A percentile compares a stretch with the other conserved stretches of the same genome.
Conservation (phyloP, 1,139 yeast genomes). For the Debaryomycetaceae sp. region DNA sequence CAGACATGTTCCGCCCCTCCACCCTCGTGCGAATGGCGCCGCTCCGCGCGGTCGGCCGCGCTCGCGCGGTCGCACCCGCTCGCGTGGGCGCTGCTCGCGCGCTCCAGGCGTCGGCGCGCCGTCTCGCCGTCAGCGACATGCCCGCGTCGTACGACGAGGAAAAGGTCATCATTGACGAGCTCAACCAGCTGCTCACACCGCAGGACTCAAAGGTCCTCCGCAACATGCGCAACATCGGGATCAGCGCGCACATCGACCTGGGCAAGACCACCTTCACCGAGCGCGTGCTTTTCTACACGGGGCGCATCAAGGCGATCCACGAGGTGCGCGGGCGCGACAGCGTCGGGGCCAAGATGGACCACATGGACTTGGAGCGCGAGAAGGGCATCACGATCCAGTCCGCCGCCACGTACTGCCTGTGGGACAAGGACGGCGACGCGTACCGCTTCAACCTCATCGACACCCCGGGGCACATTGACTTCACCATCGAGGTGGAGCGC, state of each 20-base stretch:
- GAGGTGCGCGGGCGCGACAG: conserved; percentile 97
- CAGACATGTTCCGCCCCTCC: too few relatives aligned
- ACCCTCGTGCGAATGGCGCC: too few relatives aligned
- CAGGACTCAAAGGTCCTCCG: conserved; percentile 52
- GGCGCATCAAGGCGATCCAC: conserved; percentile 95
- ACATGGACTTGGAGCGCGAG: conserved; percentile 90
- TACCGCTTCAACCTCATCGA: conserved; percentile 93
- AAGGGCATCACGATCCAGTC: conserved; percentile 97
- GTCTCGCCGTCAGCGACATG: too few relatives aligned
- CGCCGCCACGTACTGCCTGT: conserved; percentile 96
- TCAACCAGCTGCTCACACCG: conserved; percentile 48
- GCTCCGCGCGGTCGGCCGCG: too few relatives aligned
- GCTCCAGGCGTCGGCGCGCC: too few relatives aligned
- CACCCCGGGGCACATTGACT: conserved; percentile 98
- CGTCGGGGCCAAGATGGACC: conserved; percentile 97
- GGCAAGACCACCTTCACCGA: conserved; percentile 91
- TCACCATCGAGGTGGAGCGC: conserved; percentile 97
- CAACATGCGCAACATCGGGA: conserved; percentile 88
- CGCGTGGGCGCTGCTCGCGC: too few relatives aligned
- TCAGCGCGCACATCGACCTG: conserved; percentile 89
- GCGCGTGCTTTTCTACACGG: conserved; percentile 93
- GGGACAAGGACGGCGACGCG: conserved; percentile 69
- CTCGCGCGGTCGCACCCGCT: too few relatives aligned
- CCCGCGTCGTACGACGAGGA: conserved; percentile 66
- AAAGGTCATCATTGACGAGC: conserved; percentile 59